Conservation (phyloP, 495 filamentous ascomycete genomes). For the Xylaria longipes region DNA sequence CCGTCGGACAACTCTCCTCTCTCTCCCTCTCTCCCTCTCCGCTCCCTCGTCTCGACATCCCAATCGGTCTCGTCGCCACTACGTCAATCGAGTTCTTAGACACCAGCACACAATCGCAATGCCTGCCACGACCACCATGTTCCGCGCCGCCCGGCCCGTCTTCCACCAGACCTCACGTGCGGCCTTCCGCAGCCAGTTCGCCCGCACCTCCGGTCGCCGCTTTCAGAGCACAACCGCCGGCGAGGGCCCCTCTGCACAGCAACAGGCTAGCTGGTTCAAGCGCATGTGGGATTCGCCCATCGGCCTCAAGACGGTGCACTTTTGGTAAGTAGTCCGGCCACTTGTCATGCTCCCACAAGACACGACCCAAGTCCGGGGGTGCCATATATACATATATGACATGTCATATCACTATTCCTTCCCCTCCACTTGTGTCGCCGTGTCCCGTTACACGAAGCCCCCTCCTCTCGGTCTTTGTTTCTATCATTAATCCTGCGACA, state of each 20-base stretch:
- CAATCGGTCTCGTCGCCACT: neutral
- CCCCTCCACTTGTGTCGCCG: neutral
- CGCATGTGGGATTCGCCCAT: constrained; percentile 86
- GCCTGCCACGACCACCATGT: constrained; percentile 47
- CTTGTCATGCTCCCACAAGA: neutral
- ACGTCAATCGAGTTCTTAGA: neutral
- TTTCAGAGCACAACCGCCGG: constrained; percentile 68
- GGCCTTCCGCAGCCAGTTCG: constrained; percentile 57
- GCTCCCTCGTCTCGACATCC: neutral
- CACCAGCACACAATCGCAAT: constrained; percentile 29
- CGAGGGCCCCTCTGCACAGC: constrained; percentile 44
- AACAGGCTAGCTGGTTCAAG: constrained; percentile 67
- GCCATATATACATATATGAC: neutral
- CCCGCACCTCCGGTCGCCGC: constrained; percentile 59
- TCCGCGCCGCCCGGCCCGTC: constrained; percentile 58
- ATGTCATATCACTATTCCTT: neutral
- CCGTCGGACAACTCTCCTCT: constrained; percentile 26
- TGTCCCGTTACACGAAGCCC: neutral
- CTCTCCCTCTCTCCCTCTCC: constrained; percentile 12
- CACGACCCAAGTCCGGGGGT: neutral
- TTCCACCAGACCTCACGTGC: constrained; percentile 48
- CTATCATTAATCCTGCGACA: neutral
- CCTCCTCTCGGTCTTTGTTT: neutral
- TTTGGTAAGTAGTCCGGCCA: constrained; percentile 68
- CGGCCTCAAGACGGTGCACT: constrained; percentile 95